Evolutionary conservation across 371 early-diverging fungal genomes (phyloP).

Genomic region (Rhizopus delemar): DNA sequence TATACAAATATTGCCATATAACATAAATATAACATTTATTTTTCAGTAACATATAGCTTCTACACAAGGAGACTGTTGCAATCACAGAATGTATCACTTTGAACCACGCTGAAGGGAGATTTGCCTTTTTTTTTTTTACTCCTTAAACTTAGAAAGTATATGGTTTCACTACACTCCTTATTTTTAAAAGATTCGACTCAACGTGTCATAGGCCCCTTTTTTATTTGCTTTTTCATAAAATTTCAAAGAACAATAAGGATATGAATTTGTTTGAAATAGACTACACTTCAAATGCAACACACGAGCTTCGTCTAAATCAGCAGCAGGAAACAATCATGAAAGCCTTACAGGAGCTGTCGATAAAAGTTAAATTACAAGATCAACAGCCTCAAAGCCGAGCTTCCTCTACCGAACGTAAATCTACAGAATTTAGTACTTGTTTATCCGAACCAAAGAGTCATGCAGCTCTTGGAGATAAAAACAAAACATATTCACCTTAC

Average conservation of each 20-base stretch:
- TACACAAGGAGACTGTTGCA: too few species aligned
- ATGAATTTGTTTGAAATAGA: conserved; percentile 30
- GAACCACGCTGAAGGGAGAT: too few species aligned
- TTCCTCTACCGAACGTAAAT: neutral
- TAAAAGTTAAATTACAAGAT: conserved; percentile 1
- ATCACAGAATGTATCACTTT: too few species aligned
- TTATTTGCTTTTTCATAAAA: too few species aligned
- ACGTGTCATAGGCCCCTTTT: too few species aligned
- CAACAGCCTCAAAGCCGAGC: neutral
- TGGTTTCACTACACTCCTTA: too few species aligned
- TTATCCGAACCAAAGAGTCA: neutral
- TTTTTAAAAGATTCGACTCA: too few species aligned
- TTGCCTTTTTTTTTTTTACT: too few species aligned
- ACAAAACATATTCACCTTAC: neutral
- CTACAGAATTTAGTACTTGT: neutral
- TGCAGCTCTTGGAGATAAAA: neutral
- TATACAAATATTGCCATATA: too few species aligned
- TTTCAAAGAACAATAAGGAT: neutral
- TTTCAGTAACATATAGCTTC: too few species aligned
- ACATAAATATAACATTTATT: too few species aligned
- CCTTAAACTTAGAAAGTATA: too few species aligned
- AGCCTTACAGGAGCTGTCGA: conserved; percentile 19
- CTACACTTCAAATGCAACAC: conserved; percentile 11
- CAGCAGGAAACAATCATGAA: conserved; percentile 20
- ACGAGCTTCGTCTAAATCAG: conserved; percentile 15